Conservation (phyloP, 257 asterid species). For the Agastache rugosa region DNA sequence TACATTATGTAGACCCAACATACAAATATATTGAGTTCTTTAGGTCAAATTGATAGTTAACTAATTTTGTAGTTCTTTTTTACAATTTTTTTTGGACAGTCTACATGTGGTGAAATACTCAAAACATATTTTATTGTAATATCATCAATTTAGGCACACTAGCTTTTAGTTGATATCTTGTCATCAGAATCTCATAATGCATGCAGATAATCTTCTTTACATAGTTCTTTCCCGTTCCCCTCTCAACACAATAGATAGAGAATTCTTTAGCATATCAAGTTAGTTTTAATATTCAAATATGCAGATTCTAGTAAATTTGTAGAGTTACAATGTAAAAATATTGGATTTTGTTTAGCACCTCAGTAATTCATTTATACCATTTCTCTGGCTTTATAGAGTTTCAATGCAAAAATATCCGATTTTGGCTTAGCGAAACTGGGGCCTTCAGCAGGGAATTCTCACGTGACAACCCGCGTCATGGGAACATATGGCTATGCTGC, state of each 20-base stretch:
- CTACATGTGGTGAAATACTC: neutral
- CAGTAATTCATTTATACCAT: neutral
- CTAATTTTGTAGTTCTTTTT: no score
- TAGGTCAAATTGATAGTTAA: no score
- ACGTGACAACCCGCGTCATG: conserved; percentile 67
- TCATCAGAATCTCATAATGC: neutral
- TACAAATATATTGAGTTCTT: no score
- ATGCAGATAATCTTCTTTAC: neutral
- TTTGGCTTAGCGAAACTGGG: conserved; percentile 65
- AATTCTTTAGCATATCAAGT: neutral
- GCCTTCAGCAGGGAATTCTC: conserved; percentile 58
- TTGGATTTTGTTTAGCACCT: neutral
- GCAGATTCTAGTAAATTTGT: neutral
- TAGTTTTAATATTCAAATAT: neutral
- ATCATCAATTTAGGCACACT: neutral
- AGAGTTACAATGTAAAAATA: neutral
- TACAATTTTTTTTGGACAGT: no score
- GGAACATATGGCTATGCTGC: conserved; percentile 69
- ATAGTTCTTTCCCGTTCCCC: neutral
- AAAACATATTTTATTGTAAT: neutral
- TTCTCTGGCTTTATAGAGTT: conserved; percentile 46
- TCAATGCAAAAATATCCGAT: conserved; percentile 62
- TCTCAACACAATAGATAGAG: neutral
- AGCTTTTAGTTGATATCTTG: neutral
- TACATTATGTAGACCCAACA: no score